Evolutionary conservation across 1,139 yeast species (phyloP), one percentile per base, ranked within the genome.

Genomic region (Protomyces inundatus): DNA sequence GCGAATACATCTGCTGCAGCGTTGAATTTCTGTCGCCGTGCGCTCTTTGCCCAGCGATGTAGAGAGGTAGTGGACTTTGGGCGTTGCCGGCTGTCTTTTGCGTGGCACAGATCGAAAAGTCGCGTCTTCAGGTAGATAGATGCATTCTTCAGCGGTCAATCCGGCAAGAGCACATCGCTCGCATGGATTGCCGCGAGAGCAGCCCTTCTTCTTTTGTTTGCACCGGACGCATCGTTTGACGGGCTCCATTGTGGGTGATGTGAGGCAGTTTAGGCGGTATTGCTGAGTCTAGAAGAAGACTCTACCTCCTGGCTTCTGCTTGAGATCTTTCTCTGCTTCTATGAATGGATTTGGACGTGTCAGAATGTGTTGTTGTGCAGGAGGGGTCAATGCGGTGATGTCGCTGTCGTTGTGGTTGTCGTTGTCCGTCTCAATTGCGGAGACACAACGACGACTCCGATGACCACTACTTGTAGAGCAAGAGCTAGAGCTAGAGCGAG

Each of bases 141-240:
- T 45, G 39, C 62, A 58, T 34, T 58, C 62, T 2, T 39, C 62
- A 14, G 62, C 56, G 34, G 53, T 42, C 33, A 58, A 51, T 35
- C 62, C 62, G 16, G 62, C 62, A 51, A 58, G 16, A 14, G 62
- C 62, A 35, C 62, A 58, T 33, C 62, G 42, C 35, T 58, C 62
- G 35, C 62, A 58, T 2, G 62, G 62, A 40, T 34, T 52, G 51
- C 62, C 62, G 35, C 62, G 53, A 32, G 62, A 58, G 50, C 62
- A 58, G 45, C 62, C 62, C 62, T 58, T 58, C 53, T 58, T 58
- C 62, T 58, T 58, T 12, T 55, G 53, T 35, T 58, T 58, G 56
- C 62, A 58, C 7, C 62, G 35, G 14, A 58, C 62, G 42, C 62
- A 58, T 12, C 62, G 55, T 39, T 55, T 39, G 42, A 58, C 50